Percentiles rank a stretch among this genome's conserved stretches.
Evolutionary conservation across 2,329 filamentous ascomycete species (phyloP).

Genomic region (Xylaria sp.): DNA sequence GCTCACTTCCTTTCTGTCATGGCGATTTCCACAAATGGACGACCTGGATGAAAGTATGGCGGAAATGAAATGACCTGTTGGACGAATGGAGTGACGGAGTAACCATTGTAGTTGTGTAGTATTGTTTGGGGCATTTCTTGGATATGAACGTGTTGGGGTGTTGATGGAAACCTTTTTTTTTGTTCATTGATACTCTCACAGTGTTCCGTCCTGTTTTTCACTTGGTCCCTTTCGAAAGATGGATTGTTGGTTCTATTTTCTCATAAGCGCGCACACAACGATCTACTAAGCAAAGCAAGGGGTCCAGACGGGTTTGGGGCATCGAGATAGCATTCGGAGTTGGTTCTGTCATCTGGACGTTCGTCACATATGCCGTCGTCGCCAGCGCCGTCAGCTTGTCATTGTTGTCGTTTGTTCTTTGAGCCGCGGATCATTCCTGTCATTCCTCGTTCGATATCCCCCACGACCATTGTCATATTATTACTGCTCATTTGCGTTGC

Average conservation of each 20-base stretch:
- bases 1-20: slow-evolving; percentile 21
- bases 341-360: slow-evolving; percentile 37
- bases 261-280: slow-evolving; percentile 27
- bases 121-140: slow-evolving; percentile 27
- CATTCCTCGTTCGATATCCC: slow-evolving; percentile 36
- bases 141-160: slow-evolving; percentile 29
- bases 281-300: slow-evolving; percentile 31
- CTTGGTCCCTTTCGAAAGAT: slow-evolving; percentile 31
- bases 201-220: slow-evolving; percentile 22
- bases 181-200: slow-evolving; percentile 34
- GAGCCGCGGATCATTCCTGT: slow-evolving; percentile 31
- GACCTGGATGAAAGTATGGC: slow-evolving; percentile 36
- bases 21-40: slow-evolving; percentile 29
- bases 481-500: slow-evolving; percentile 36
- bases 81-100: slow-evolving; percentile 40
- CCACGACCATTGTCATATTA: slow-evolving; percentile 33
- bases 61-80: slow-evolving; percentile 35
- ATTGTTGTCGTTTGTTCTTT: slow-evolving; percentile 35
- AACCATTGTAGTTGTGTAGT: slow-evolving; percentile 32
- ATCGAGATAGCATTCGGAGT: slow-evolving; percentile 37
- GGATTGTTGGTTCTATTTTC: slow-evolving; percentile 35
- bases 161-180: slow-evolving; percentile 25
- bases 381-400: slow-evolving; percentile 35
- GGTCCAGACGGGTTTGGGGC: slow-evolving; percentile 30
- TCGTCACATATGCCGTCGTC: slow-evolving; percentile 31